Evolutionary conservation across 805 yeast genomes (phyloP), one percentile per base, ranked within the genome.

Genomic region (Helenozyma baotianmanensis): DNA sequence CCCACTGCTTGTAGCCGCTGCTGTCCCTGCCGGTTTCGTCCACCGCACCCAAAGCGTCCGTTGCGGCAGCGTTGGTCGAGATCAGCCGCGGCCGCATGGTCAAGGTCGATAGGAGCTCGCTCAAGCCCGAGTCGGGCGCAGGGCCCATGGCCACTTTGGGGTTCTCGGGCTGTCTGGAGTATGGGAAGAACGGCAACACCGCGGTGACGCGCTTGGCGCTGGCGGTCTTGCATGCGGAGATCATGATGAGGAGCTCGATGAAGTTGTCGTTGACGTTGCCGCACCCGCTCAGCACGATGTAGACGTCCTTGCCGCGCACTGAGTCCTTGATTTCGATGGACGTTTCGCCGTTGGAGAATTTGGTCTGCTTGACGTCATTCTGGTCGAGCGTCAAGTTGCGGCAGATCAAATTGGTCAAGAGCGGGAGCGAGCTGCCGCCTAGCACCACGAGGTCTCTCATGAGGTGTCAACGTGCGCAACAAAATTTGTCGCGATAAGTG

Each of bases 251-350:
- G 30, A 89, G 64, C 60, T 88, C 95, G 58, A 89, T 74, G 46
- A 88, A 81, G 48, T 76, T 79, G 58, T 88, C 96, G 54, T 88
- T 89, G 27, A 87, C 95, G 49, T 81, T 77, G 8, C 95, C 95
- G 47, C 89, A 80, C 7, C 95, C 95, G 24, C 80, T 72, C 58
- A 88, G 96, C 30, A 89, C 72, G 27, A 88, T 88, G 52, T 82
- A 92, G 6, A 92, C 97, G 56, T 92, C 97, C 60, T 92, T 92
- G 45, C 89, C 97, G 53, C 99, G 74, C 15, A 92, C 97, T 9
- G 95, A 83, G 50, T 88, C 95, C 34, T 73, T 72, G 35, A 92
- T 76, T 36, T 81, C 82, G 38, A 92, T 86, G 18, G 90, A 80
- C 4, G 96, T 89, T 54, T 92, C 99, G 33, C 98, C 99, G 54